These are phyloP conservation scores for Colletotrichum simmondsii DNA, from an alignment of 2,329 filamentous ascomycete species.

Conservation along the genomic window DNA sequence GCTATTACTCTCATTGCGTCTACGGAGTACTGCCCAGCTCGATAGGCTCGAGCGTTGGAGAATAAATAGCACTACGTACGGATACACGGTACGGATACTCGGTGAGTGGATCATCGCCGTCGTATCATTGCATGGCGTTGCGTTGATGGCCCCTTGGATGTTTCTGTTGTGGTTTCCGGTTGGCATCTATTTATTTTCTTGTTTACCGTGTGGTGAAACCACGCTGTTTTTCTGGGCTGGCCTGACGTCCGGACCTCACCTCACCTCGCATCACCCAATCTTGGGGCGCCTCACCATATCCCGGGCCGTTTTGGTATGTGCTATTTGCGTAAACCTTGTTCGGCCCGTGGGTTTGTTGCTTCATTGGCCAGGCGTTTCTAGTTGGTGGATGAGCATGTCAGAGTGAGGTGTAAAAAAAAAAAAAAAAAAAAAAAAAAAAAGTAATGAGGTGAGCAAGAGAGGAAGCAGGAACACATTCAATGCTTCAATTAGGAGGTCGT, in stretches of 20 bases:
- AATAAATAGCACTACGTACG: conserved; percentile 4
- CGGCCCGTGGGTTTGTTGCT: neutral
- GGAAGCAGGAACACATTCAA: neutral
- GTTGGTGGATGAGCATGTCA: neutral
- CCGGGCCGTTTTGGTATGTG: conserved; percentile 8
- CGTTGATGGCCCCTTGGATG: conserved; percentile 4
- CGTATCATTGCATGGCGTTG: neutral
- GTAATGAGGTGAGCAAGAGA: neutral
- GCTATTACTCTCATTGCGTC: neutral
- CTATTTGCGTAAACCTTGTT: conserved; percentile 22
- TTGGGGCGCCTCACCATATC: neutral
- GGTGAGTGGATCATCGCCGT: conserved; percentile 8
- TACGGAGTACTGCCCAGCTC: neutral
- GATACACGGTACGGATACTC: neutral
- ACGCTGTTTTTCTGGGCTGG: neutral
- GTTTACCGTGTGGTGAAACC: neutral
- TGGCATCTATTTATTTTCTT: conserved; percentile 1
- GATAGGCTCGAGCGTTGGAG: neutral
- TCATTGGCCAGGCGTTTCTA: conserved; percentile 18
- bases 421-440: no score
- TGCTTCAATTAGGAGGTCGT: neutral
- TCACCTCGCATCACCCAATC: conserved; percentile 1
- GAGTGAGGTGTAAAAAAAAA: neutral
- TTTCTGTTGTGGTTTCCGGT: conserved; percentile 21
- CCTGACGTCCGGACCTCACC: conserved; percentile 5